Evolutionary conservation across 371 early-diverging fungal species (phyloP).

Genomic region (Chytridium lagenaria): DNA sequence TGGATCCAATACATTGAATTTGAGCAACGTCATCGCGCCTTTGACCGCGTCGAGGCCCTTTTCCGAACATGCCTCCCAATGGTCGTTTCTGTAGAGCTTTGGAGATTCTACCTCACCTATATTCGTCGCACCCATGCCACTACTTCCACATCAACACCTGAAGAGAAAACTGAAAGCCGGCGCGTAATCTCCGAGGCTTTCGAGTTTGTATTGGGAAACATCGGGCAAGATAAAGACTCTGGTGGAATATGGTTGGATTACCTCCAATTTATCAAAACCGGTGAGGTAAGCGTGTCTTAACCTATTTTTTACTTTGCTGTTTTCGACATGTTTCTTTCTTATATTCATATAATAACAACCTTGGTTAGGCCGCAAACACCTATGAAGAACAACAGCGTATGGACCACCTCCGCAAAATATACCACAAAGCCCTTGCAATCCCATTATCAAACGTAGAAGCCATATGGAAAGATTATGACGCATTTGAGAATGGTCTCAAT

Average conservation of each 20-base stretch:
- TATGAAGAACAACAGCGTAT: constrained; percentile 92
- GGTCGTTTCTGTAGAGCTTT: constrained; percentile 85
- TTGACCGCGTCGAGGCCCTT: constrained; percentile 78
- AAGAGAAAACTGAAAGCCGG: constrained; percentile 63
- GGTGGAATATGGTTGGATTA: constrained; percentile 92
- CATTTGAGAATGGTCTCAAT: constrained; percentile 88
- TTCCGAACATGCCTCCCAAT: constrained; percentile 83
- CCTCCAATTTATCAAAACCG: constrained; percentile 77
- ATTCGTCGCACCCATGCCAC: constrained; percentile 75
- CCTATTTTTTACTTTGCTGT: constrained; percentile 2
- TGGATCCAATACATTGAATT: constrained; percentile 86
- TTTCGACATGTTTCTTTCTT: background rate
- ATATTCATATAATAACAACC: background rate
- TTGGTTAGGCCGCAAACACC: constrained; percentile 66
- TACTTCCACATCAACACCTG: constrained; percentile 37
- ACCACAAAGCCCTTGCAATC: constrained; percentile 83
- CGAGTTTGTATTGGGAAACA: constrained; percentile 84
- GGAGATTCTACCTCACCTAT: constrained; percentile 88
- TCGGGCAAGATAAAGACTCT: constrained; percentile 90
- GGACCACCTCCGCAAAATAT: constrained; percentile 85
- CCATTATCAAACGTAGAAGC: constrained; percentile 86
- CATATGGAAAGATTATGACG: constrained; percentile 95
- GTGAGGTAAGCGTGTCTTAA: constrained; percentile 68
- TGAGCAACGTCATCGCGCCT: constrained; percentile 77
- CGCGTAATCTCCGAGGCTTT: constrained; percentile 80